Evolutionary conservation across 1,284 basidiomycete genomes (phyloP), one percentile per base, ranked within the genome.

Genomic region (Leccinum griseonigrum): DNA sequence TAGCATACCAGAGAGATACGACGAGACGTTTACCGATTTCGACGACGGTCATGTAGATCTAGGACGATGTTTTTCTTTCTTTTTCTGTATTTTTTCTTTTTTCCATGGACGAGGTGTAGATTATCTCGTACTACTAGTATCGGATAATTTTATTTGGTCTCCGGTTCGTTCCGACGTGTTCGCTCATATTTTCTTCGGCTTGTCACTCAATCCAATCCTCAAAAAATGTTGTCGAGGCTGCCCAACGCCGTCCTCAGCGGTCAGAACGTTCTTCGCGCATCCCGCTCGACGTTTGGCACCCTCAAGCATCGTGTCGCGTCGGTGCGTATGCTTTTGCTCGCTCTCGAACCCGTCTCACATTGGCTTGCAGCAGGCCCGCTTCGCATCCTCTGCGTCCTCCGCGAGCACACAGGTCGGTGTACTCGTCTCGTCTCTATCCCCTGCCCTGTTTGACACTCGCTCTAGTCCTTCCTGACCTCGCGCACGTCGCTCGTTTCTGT

Each of bases 401-500:
- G 81, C 85, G 59, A 78, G 79, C 69, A 77, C 83, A 60, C 83
- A 89, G 83, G 90, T 91, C 65, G 28, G 81, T 71, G 10, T 59
- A 61, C 59, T 52, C 0, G 22, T 48, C 22, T 14, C 54, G 57
- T 60, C 5, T 29, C 10, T 32, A 48, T 3, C 26, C 3, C 60
- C 40, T 46, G 18, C 60, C 51, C 57, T 58, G 28, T 56, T 22
- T 7, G 6, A 32, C 2, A 34, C n/a, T 2, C 67, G 75, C 74
- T 70, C 77, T 64, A 81, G 83, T 76, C 83, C 43, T 73, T 82
- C 64, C 62, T 90, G 68, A 84, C 84, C 68, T 97, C 95, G 63
- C 90, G 88, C 70, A 83, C 90, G 58, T 87, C 94, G 52, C 83
- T 96, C 63, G 84, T 86, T 63, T 88, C 91, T 62, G 87, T 90